Evolutionary conservation across 305 asterid genomes (phyloP), one percentile per base, ranked within the genome.

Genomic region (Fraxinus latifolia): DNA sequence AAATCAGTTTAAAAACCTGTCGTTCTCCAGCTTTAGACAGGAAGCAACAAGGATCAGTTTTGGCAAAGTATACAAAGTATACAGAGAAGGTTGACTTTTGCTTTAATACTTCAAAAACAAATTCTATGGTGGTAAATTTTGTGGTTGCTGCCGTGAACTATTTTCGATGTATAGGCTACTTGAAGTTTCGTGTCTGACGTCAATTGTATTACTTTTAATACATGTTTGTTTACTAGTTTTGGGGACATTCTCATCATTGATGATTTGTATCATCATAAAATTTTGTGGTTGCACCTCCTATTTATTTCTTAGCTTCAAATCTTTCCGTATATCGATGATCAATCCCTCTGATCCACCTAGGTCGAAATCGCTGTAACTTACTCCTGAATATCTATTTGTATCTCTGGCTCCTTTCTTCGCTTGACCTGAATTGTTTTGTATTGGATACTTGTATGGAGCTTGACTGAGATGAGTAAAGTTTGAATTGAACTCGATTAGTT

Each of bases 81-180:
- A 76, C 76, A 14, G 75, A 85, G 87, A 71, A 70, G 84, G 90
- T 76, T 82, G 32, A 29, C 79, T 85, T 42, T 55, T 32, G 34
- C 27, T 39, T 58, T 36, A 44, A 75, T 65, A 67, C 23, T 33
- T 55, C 1, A 42, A 25, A 50, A 2, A 71, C 39, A 39, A 12
- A 60, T 79, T 77, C 58, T 15, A 4, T 76, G 86, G 91, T 77
- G 79, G 89, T 78, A 80, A 86, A 83, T 83, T 87, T 89, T 88
- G 87, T 83, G 70, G 90, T 74, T 75, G 86, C 88, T 82, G 90
- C 86, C 86, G 74, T 81, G 80, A 78, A 80, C 78, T 79, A 84
- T 88, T 81, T 86, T 83, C 77, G 37, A n/a, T 91, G 93, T 92
- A 90, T 85, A 89, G 94, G 83, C 89, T 82, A 82, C 88, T 85